phyloP scores from a whole-genome alignment of 495 filamentous ascomycete species.

The Aspergillus baeticus region DNA sequence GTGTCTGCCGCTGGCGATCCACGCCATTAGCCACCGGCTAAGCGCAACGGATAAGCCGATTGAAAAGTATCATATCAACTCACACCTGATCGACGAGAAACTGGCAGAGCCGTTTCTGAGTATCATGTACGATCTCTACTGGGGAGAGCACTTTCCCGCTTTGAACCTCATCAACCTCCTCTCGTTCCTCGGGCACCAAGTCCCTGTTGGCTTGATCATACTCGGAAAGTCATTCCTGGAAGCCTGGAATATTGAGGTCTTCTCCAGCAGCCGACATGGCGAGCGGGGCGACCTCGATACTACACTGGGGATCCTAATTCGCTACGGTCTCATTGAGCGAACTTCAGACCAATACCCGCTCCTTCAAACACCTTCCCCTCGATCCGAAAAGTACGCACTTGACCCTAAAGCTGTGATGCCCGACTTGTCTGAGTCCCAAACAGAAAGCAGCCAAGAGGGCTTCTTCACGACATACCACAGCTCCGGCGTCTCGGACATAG shows the following conservation, averaged over 20 bases:
- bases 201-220: slow-evolving; percentile 72
- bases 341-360: slow-evolving; percentile 37
- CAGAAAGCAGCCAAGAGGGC: slow-evolving; percentile 49
- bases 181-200: slow-evolving; percentile 69
- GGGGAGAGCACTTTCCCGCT: slow-evolving; percentile 58
- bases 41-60: slow-evolving; percentile 70
- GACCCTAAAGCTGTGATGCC: slow-evolving; percentile 26
- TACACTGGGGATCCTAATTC: slow-evolving; percentile 65
- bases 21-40: slow-evolving; percentile 72
- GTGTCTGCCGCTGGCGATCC: slow-evolving; percentile 73
- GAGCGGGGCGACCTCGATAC: slow-evolving; percentile 64
- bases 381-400: slow-evolving; percentile 21
- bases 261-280: slow-evolving; percentile 43
- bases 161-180: slow-evolving; percentile 73
- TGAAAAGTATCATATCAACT: slow-evolving; percentile 62
- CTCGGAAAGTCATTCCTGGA: slow-evolving; percentile 62
- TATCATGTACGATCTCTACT: slow-evolving; percentile 68
- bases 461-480: slow-evolving; percentile 45
- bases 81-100: slow-evolving; percentile 66
- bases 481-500: slow-evolving; percentile 57
- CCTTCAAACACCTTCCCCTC: slow-evolving; percentile 32
- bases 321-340: slow-evolving; percentile 69
- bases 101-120: slow-evolving; percentile 67
- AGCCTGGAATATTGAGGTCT: slow-evolving; percentile 47
- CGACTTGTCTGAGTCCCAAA: slow-evolving; percentile 35